Evolutionary conservation across 2,329 filamentous ascomycete species (phyloP).

Genomic region (Pyrenochaeta sp.): DNA sequence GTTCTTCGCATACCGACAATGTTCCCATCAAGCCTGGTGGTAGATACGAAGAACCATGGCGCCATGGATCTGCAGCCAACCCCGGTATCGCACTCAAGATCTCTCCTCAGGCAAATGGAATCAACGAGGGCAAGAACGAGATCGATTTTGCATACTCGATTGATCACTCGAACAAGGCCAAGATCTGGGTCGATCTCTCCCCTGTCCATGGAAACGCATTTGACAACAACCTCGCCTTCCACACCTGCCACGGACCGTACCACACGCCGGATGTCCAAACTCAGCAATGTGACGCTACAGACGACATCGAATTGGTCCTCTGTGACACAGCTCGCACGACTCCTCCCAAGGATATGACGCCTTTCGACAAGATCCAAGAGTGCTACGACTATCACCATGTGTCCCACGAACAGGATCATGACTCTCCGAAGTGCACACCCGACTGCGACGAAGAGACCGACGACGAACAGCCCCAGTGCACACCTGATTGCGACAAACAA

Average conservation of each 20-base stretch:
- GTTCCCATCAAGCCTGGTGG: constrained; percentile 24
- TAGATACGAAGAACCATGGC: constrained; percentile 36
- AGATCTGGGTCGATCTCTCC: constrained; percentile 31
- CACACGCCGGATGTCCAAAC: constrained; percentile 18
- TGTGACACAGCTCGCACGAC: constrained; percentile 27
- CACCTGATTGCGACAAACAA: neutral
- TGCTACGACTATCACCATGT: constrained; percentile 18
- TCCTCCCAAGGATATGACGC: constrained; percentile 9
- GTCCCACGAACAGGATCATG: neutral
- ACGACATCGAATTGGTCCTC: constrained; percentile 37
- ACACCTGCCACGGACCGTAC: constrained; percentile 26
- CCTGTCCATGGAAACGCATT: constrained; percentile 23
- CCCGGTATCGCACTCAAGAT: constrained; percentile 40
- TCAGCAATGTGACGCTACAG: constrained; percentile 24
- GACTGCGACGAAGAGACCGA: neutral
- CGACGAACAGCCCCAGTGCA: neutral
- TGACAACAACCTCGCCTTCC: constrained; percentile 20
- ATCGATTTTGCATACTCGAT: constrained; percentile 39
- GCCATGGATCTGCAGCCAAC: constrained; percentile 21
- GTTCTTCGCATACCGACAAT: constrained; percentile 23
- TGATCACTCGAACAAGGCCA: constrained; percentile 17
- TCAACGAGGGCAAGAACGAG: constrained; percentile 25
- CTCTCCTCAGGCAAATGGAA: constrained; percentile 28
- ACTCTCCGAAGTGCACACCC: neutral
- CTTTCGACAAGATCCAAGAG: constrained; percentile 16